Evolutionary conservation across 805 yeast genomes (phyloP).

Genomic region (Saccharomyces mikatae): DNA sequence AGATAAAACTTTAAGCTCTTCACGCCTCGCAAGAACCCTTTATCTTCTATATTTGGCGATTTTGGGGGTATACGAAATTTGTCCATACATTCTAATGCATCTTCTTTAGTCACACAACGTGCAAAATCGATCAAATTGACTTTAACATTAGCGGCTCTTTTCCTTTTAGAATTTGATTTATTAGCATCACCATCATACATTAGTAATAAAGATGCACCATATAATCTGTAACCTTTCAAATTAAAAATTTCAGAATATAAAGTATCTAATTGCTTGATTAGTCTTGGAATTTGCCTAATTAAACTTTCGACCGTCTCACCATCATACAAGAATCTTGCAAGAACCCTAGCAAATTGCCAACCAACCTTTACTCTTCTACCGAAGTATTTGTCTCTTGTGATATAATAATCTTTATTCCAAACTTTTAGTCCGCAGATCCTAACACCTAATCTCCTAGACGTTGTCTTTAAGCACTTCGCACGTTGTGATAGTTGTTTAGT

Average conservation of each 20-base stretch:
- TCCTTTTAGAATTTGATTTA: constrained; percentile 8
- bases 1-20: constrained; percentile 64
- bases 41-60: constrained; percentile 53
- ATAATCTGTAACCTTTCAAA: constrained; percentile 72
- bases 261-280: constrained; percentile 53
- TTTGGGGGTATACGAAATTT: constrained; percentile 62
- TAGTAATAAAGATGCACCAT: constrained; percentile 81
- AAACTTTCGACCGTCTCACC: constrained; percentile 55
- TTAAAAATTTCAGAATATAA: constrained; percentile 46
- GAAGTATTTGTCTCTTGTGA: constrained; percentile 82
- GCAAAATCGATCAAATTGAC: constrained; percentile 94
- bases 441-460: constrained; percentile 77
- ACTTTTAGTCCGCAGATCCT: constrained; percentile 93
- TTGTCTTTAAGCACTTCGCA: constrained; percentile 71
- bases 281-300: constrained; percentile 54
- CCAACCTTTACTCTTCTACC: constrained; percentile 75
- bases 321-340: constrained; percentile 73
- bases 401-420: constrained; percentile 50
- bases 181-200: constrained; percentile 67
- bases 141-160: constrained; percentile 23
- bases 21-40: constrained; percentile 81
- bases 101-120: constrained; percentile 71
- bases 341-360: constrained; percentile 62
- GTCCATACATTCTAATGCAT: constrained; percentile 32
- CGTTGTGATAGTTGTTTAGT: constrained; percentile 73